phyloP scores from a whole-genome alignment of 805 yeast species.

The Zygotorulaspora chibaensis region DNA sequence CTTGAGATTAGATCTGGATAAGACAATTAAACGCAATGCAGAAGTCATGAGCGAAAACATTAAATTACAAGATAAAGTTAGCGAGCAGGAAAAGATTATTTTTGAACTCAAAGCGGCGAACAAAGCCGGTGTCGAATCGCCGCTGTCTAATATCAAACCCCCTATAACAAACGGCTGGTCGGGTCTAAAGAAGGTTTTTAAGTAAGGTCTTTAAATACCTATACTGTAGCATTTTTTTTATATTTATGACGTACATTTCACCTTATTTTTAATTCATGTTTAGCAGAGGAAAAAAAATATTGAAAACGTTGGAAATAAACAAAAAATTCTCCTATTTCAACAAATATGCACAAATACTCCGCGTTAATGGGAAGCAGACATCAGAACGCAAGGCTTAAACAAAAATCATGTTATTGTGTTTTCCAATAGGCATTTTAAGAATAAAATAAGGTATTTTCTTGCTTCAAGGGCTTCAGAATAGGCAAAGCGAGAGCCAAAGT shows the following conservation, averaged over 20 bases:
- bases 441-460: too few species aligned
- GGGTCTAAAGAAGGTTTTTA: conserved; percentile 26
- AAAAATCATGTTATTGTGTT: too few species aligned
- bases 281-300: not conserved
- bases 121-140: conserved; percentile 10
- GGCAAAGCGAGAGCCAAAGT: too few species aligned
- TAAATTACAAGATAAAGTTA: conserved; percentile 50
- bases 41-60: conserved; percentile 65
- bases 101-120: conserved; percentile 35
- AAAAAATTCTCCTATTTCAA: not conserved
- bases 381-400: too few species aligned
- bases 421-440: too few species aligned
- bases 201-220: not conserved
- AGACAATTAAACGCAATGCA: conserved; percentile 55
- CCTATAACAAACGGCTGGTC: conserved; percentile 24
- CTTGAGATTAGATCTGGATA: conserved; percentile 49
- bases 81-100: conserved; percentile 41
- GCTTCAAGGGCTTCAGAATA: too few species aligned
- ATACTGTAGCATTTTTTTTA: too few species aligned
- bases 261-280: not conserved
- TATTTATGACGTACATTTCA: not conserved
- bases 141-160: conserved; percentile 4
- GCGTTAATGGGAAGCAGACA: too few species aligned
- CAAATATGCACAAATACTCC: not conserved
- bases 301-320: not conserved